Evolutionary conservation across 2,329 filamentous ascomycete species (phyloP), one percentile per base, ranked within the genome.

Genomic region (Alternaria dauci): DNA sequence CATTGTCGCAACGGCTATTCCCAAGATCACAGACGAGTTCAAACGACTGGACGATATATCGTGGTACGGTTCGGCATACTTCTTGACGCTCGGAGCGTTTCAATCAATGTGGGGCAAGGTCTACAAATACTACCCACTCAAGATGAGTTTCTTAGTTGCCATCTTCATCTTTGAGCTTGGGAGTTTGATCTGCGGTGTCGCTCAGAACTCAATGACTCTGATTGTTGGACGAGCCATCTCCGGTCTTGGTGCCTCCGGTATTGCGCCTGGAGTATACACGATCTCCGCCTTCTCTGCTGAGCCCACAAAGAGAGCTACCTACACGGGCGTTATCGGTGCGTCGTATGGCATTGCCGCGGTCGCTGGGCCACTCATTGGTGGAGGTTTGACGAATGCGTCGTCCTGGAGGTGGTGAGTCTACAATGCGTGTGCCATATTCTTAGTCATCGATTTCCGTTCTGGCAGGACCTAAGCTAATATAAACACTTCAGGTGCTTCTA

Each of bases 111-210:
- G 80, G 42, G 84, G 81, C 26, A 84, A 84, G 76, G 86, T 89
- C 2, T 91, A 87, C 8, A 88, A 86, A 52, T 86, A 84, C 72
- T 87, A 87, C 65, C 76, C 81, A 12, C 79, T 87, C 59, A 84
- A 84, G 66, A 84, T 77, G 52, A 80, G 80, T 1, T 88, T 84
- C 69, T 76, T 88, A 5, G 74, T 79, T 56, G 74, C 81, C 43
- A 77, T 88, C 28, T n/a, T 77, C 1, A 67, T 82, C 20, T 83
- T 82, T 62, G 79, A 82, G 54, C 23, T 87, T 0, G 87, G 87
- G 2, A 86, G 83, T 0, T 65, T 85, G 4, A 71, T 89, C n/a
- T 88, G 86, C 62, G 86, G 55, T 63, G 80, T 52, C 0, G 82
- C 86, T 0, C 76, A 69, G 0, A 83, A 79, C 9, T 85, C 84